A percentile compares a stretch with the other conserved stretches of the same genome.
phyloP scores from a whole-genome alignment of 192 early-diverging fungal genomes.

The Coemansia umbellata region DNA sequence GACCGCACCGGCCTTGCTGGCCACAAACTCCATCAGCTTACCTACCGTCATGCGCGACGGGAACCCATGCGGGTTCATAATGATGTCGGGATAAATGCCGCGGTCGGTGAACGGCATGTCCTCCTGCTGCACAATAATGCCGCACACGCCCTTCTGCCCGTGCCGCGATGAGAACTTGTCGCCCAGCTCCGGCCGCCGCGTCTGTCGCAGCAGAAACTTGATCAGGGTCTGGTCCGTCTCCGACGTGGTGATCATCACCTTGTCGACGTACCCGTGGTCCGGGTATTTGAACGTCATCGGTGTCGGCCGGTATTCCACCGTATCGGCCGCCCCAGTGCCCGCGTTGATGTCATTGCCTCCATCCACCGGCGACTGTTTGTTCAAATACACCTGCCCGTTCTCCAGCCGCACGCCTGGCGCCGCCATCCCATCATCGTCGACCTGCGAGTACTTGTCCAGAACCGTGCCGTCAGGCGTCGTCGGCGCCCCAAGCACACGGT shows the following conservation, averaged over 20 bases:
- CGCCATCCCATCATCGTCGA: conserved; percentile 91
- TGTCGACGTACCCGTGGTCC: conserved; percentile 86
- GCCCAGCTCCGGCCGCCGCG: conserved; percentile 90
- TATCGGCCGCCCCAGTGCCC: conserved; percentile 53
- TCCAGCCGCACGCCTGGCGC: conserved; percentile 75
- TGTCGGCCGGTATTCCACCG: conserved; percentile 59
- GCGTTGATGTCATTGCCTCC: conserved; percentile 54
- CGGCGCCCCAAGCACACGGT: conserved; percentile 69
- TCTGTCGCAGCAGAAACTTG: conserved; percentile 88
- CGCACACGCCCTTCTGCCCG: conserved; percentile 97
- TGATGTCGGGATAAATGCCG: conserved; percentile 90
- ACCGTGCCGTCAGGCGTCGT: conserved; percentile 51
- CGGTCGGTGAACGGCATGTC: conserved; percentile 95
- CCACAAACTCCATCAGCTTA: conserved; percentile 97
- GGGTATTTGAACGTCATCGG: conserved; percentile 88
- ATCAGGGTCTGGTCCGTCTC: conserved; percentile 89
- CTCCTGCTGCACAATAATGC: conserved; percentile 94
- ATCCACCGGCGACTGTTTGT: conserved; percentile 85
- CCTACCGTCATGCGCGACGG: conserved; percentile 99
- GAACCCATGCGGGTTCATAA: conserved; percentile 99
- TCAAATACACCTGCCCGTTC: conserved; percentile 68
- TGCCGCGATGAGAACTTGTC: conserved; percentile 98
- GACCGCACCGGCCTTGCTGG: conserved; percentile 93
- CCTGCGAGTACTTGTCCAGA: conserved; percentile 56
- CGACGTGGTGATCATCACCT: conserved; percentile 88